phyloP scores from a whole-genome alignment of 345 rosid species.

The Populus nigra region DNA sequence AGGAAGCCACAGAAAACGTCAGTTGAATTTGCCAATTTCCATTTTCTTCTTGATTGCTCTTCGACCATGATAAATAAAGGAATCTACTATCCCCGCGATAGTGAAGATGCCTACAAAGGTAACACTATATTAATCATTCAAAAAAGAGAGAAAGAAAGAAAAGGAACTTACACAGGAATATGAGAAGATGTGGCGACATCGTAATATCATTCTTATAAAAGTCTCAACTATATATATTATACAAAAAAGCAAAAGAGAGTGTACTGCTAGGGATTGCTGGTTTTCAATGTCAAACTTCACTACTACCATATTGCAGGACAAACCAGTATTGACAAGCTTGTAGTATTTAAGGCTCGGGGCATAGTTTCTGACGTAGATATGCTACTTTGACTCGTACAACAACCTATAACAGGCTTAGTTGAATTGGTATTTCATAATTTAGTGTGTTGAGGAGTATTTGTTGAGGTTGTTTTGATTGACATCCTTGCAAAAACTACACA shows the following conservation, averaged over 20 bases:
- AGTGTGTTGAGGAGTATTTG: no score
- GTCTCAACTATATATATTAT: neutral
- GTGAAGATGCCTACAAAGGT: constrained; percentile 26
- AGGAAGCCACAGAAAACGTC: neutral
- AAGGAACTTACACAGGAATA: neutral
- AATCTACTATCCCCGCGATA: constrained; percentile 28
- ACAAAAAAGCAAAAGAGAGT: neutral
- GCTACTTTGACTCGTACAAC: no score
- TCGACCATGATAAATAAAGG: constrained; percentile 29
- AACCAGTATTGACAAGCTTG: neutral
- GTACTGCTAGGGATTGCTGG: neutral
- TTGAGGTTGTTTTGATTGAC: no score
- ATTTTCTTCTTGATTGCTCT: constrained; percentile 29
- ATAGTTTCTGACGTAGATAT: neutral
- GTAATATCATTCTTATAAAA: neutral
- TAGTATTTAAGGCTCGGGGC: neutral
- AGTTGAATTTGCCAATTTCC: constrained; percentile 24
- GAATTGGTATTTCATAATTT: no score
- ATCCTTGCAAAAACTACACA: no score
- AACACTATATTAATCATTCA: neutral
- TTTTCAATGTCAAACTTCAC: neutral
- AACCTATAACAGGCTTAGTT: no score
- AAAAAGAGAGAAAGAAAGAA: neutral
- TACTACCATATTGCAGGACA: neutral
- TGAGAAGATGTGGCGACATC: neutral